A percentile compares a stretch with the other conserved stretches of the same genome.
phyloP scores from a whole-genome alignment of 2,329 filamentous ascomycete genomes.

The Corniculantispora saksenae region DNA sequence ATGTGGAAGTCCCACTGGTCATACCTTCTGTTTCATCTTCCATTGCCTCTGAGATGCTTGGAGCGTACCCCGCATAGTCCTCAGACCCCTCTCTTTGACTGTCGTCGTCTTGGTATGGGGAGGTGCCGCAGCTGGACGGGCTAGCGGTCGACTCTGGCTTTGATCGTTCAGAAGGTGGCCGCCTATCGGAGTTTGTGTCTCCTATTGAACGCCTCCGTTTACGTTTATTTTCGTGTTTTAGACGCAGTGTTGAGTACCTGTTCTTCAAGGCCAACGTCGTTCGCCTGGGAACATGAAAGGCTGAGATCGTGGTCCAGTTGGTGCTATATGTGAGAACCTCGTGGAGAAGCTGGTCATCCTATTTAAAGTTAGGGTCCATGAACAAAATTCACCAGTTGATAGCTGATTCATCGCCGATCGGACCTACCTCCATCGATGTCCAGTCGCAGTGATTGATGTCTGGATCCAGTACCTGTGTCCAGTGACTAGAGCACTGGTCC shows the following conservation, averaged over 20 bases:
- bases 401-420: neutral
- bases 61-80: neutral
- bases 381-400: neutral
- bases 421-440: neutral
- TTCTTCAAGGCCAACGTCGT: neutral
- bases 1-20: neutral
- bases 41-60: neutral
- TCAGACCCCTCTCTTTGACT: neutral
- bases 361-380: neutral
- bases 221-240: neutral
- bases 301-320: neutral
- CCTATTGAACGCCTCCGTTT: neutral
- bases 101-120: neutral
- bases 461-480: constrained; percentile 12
- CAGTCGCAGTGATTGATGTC: constrained; percentile 13
- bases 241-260: neutral
- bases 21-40: neutral
- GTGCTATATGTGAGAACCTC: neutral
- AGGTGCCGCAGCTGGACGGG: neutral
- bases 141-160: neutral
- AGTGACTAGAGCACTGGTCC: constrained; percentile 8
- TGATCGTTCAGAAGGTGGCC: neutral
- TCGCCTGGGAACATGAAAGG: neutral
- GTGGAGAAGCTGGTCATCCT: constrained; percentile 4
- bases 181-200: neutral